Percentiles rank a stretch among this genome's conserved stretches.
phyloP scores from a whole-genome alignment of 345 rosid species.

The Syzygium aqueum region DNA sequence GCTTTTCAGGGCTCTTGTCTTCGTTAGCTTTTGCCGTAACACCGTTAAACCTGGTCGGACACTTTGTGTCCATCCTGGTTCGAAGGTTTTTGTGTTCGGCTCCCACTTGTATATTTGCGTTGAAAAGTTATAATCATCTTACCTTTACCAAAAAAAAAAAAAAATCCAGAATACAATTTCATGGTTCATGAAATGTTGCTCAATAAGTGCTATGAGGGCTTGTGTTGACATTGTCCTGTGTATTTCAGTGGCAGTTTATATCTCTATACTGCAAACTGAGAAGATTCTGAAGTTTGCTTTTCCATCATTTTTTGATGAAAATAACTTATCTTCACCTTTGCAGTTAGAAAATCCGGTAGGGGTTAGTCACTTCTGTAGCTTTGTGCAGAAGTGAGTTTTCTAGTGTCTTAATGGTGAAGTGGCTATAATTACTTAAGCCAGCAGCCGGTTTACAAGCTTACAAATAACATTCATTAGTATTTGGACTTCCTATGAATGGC shows the following conservation, averaged over 20 bases:
- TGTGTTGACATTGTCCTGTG: background rate
- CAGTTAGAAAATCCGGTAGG: background rate
- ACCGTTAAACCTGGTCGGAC: no score
- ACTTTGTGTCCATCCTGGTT: no score
- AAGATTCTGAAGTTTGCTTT: background rate
- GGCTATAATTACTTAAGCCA: background rate
- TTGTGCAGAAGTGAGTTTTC: background rate
- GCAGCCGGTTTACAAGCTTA: background rate
- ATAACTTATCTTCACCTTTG: background rate
- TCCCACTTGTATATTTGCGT: no score
- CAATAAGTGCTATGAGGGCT: background rate
- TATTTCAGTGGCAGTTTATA: background rate
- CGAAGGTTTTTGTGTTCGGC: no score
- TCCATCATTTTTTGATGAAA: background rate
- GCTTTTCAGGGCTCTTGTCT: no score
- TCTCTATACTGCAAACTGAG: background rate
- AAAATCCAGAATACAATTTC: background rate
- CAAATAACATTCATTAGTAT: background rate
- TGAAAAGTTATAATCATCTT: no score
- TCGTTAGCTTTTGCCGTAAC: no score
- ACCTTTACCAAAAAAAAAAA: no score
- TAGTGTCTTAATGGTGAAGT: background rate
- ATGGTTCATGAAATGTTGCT: background rate
- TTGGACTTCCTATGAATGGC: background rate
- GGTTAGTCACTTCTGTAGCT: background rate